phyloP scores from a whole-genome alignment of 2,329 filamentous ascomycete species.

The Neofusicoccum sp. region DNA sequence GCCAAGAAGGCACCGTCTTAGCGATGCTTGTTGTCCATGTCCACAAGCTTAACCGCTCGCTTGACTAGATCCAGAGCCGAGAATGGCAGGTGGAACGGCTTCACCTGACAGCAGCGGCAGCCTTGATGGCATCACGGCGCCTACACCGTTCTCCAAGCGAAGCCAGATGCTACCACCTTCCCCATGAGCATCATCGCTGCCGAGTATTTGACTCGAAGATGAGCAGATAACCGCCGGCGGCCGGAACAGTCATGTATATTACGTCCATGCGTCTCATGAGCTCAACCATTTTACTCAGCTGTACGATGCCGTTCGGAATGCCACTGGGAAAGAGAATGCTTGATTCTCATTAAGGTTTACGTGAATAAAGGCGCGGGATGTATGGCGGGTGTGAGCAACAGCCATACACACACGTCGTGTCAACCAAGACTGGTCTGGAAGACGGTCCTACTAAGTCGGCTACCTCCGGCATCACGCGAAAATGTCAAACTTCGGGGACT shows the following conservation, averaged over 20 bases:
- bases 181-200: background rate
- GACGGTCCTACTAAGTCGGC: background rate
- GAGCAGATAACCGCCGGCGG: constrained; percentile 1
- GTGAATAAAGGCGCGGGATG: background rate
- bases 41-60: constrained; percentile 9
- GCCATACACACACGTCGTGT: background rate
- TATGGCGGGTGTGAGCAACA: background rate
- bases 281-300: background rate
- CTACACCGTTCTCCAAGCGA: background rate
- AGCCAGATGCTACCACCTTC: constrained; percentile 5
- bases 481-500: background rate
- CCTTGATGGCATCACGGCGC: constrained; percentile 6
- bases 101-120: background rate
- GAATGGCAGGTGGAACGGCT: background rate
- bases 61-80: background rate
- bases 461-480: background rate
- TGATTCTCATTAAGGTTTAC: background rate
- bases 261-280: background rate
- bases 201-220: background rate
- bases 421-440: too few species aligned
- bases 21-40: background rate
- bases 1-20: constrained; percentile 3
- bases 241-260: background rate
- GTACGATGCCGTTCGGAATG: background rate
- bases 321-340: background rate